Percentiles rank a stretch among this genome's conserved stretches.
These are phyloP conservation scores for Auricularia sp. DNA, from an alignment of 768 basidiomycete genomes.

Conservation along the genomic window DNA sequence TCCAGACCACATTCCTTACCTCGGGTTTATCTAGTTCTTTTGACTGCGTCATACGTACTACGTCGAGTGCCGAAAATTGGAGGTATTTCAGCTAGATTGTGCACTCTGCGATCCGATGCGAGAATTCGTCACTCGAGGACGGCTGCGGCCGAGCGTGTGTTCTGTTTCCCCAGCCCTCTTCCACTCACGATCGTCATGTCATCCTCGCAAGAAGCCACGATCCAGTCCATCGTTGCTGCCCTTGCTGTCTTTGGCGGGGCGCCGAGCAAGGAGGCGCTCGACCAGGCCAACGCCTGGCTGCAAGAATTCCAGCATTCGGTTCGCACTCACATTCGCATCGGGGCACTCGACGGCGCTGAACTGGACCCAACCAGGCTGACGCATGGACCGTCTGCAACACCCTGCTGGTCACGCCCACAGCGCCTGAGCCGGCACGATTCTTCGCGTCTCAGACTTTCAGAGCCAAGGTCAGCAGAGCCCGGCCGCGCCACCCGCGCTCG, in stretches of 20 bases:
- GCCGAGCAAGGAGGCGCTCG: slow-evolving; percentile 74
- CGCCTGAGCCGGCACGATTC: slow-evolving; percentile 68
- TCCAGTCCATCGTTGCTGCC: slow-evolving; percentile 48
- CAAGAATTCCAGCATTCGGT: slow-evolving; percentile 99
- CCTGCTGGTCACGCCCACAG: slow-evolving; percentile 72
- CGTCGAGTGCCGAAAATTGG: no score
- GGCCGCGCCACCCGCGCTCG: slow-evolving; percentile 2
- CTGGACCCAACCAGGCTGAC: slow-evolving; percentile 70
- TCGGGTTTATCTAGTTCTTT: not conserved
- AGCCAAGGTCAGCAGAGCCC: slow-evolving; percentile 57
- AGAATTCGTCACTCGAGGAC: not conserved
- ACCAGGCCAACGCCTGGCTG: slow-evolving; percentile 88
- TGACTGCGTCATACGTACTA: not conserved
- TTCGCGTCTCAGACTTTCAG: slow-evolving; percentile 97
- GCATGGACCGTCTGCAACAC: slow-evolving; percentile 95
- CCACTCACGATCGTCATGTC: not conserved
- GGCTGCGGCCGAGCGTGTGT: not conserved
- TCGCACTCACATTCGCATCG: slow-evolving; percentile 63
- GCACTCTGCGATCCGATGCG: not conserved
- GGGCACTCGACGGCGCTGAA: slow-evolving; percentile 25
- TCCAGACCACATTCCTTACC: not conserved
- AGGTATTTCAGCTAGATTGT: not conserved
- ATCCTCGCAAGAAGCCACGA: not conserved
- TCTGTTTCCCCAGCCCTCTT: not conserved
- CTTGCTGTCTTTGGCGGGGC: slow-evolving; percentile 70